Evolutionary conservation across 495 filamentous ascomycete species (phyloP).

Genomic region (Neurospora sp.): DNA sequence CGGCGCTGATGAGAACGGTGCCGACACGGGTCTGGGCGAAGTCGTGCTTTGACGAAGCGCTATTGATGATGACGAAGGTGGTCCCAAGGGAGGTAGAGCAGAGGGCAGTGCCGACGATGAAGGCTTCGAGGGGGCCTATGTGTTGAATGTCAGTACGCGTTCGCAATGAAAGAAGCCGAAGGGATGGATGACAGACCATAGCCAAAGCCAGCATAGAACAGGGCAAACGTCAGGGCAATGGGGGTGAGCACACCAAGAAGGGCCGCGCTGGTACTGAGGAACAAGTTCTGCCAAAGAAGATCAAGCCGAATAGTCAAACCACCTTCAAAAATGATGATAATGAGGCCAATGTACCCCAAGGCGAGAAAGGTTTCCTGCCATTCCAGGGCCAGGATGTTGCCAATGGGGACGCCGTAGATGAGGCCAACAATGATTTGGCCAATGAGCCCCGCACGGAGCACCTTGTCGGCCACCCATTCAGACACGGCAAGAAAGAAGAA

Average conservation of each 20-base stretch:
- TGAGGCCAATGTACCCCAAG: conserved; percentile 67
- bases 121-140: conserved; percentile 49
- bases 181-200: conserved; percentile 5
- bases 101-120: conserved; percentile 67
- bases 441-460: conserved; percentile 61
- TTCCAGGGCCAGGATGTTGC: conserved; percentile 28
- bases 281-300: conserved; percentile 48
- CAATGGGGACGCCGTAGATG: conserved; percentile 55
- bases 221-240: conserved; percentile 57
- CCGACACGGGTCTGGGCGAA: conserved; percentile 54
- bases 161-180: not conserved
- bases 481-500: conserved; percentile 54
- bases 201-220: conserved; percentile 26
- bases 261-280: conserved; percentile 51
- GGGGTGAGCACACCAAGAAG: conserved; percentile 53
- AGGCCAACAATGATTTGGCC: conserved; percentile 68
- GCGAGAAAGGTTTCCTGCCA: conserved; percentile 53
- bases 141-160: conserved; percentile 6
- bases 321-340: conserved; percentile 68
- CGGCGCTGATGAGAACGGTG: conserved; percentile 57
- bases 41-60: conserved; percentile 30
- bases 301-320: conserved; percentile 56
- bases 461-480: conserved; percentile 47
- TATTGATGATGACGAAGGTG: conserved; percentile 62
- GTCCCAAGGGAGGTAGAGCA: conserved; percentile 71